Percentiles rank a stretch among this genome's conserved stretches.
These are phyloP conservation scores for Cladosporium phlei DNA, from an alignment of 2,329 filamentous ascomycete genomes.

Conservation along the genomic window DNA sequence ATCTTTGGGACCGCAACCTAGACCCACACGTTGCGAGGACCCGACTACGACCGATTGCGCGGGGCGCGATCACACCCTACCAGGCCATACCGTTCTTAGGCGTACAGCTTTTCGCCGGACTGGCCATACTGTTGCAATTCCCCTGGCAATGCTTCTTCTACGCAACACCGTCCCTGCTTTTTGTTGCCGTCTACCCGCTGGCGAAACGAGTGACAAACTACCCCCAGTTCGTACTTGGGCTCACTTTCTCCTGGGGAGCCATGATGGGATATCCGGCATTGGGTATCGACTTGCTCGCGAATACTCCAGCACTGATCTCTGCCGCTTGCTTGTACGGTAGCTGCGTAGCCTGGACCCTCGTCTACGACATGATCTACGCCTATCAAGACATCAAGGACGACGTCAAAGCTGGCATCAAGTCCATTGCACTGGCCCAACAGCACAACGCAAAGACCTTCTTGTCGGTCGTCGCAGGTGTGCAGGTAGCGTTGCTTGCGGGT, in stretches of 20 bases:
- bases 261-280: conserved; percentile 83
- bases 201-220: conserved; percentile 85
- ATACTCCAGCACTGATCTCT: conserved; percentile 58
- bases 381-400: conserved; percentile 90
- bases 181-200: conserved; percentile 73
- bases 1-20: conserved; percentile 83
- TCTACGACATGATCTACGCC: conserved; percentile 92
- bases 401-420: conserved; percentile 80
- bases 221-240: conserved; percentile 74
- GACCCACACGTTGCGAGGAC: conserved; percentile 76
- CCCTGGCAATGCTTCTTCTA: conserved; percentile 70
- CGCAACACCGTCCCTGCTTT: conserved; percentile 66
- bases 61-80: conserved; percentile 68
- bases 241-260: conserved; percentile 86
- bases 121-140: conserved; percentile 72
- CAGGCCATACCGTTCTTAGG: conserved; percentile 71
- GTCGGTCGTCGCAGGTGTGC: conserved; percentile 62
- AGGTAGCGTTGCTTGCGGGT: conserved; percentile 64
- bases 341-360: conserved; percentile 78
- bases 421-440: conserved; percentile 75
- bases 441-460: conserved; percentile 72
- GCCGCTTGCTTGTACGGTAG: conserved; percentile 69
- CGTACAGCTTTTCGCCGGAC: conserved; percentile 65
- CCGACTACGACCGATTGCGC: conserved; percentile 72
- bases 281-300: conserved; percentile 67